Conservation (phyloP, 192 early-diverging fungal species). For the Podila epigama region DNA sequence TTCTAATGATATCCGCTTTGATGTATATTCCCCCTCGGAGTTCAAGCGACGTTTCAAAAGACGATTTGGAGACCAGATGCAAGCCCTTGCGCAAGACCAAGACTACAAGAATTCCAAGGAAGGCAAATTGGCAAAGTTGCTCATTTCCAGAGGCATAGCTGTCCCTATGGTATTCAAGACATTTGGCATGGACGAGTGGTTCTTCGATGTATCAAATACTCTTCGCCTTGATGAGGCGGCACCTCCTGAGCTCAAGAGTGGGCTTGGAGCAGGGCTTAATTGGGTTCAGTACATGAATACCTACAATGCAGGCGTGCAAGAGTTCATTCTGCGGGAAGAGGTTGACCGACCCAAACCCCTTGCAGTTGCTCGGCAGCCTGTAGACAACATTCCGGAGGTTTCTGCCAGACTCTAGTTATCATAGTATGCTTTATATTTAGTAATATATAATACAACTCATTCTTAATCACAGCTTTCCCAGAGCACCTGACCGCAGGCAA, state of each 20-base stretch:
- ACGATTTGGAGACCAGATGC: constrained; percentile 43
- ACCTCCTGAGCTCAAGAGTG: constrained; percentile 25
- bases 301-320: constrained; percentile 36
- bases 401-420: no score
- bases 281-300: constrained; percentile 41
- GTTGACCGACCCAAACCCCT: constrained; percentile 16
- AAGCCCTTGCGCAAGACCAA: constrained; percentile 24
- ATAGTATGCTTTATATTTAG: no score
- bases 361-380: neutral
- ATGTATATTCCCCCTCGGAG: constrained; percentile 13
- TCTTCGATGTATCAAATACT: constrained; percentile 37
- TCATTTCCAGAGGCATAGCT: constrained; percentile 36
- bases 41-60: constrained; percentile 34
- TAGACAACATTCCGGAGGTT: neutral
- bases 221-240: constrained; percentile 31
- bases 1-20: constrained; percentile 40
- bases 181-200: constrained; percentile 23
- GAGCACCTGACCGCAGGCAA: no score
- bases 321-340: constrained; percentile 32
- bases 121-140: constrained; percentile 22
- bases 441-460: no score
- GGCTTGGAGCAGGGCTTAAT: constrained; percentile 26
- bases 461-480: no score
- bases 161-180: constrained; percentile 40
- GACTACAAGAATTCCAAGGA: constrained; percentile 16